Evolutionary conservation across 805 yeast genomes (phyloP).

Genomic region (Wickerhamomyces bovis): DNA sequence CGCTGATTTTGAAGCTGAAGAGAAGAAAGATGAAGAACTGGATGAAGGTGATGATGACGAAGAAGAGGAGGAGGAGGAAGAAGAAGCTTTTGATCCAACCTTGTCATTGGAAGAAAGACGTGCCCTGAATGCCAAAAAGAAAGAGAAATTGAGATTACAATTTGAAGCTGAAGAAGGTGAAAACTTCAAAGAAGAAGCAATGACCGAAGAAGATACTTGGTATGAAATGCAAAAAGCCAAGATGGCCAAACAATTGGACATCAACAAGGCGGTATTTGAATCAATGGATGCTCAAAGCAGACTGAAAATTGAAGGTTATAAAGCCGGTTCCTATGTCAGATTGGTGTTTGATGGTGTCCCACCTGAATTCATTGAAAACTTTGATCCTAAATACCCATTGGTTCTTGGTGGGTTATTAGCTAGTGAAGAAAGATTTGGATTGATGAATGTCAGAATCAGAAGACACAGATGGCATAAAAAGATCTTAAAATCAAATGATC

Average conservation of each 20-base stretch:
- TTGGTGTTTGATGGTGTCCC: constrained; percentile 79
- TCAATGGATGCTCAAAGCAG: constrained; percentile 74
- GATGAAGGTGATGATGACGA: constrained; percentile 32
- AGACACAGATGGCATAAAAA: constrained; percentile 99
- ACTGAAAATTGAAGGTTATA: constrained; percentile 79
- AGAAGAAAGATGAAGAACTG: constrained; percentile 36
- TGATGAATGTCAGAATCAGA: constrained; percentile 87
- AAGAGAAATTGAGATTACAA: constrained; percentile 81
- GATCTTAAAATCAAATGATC: constrained; percentile 92
- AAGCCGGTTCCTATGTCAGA: constrained; percentile 92
- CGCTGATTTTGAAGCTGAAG: constrained; percentile 51
- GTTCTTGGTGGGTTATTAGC: constrained; percentile 86
- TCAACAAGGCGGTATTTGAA: constrained; percentile 76
- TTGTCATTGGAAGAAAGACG: constrained; percentile 69
- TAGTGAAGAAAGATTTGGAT: constrained; percentile 90
- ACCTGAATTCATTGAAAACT: constrained; percentile 82
- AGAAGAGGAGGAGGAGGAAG: constrained; percentile 35
- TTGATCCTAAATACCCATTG: constrained; percentile 80
- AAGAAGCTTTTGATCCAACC: constrained; percentile 28
- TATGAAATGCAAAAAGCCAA: constrained; percentile 95
- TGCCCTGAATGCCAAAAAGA: constrained; percentile 77
- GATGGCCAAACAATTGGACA: constrained; percentile 92
- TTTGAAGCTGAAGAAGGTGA: constrained; percentile 79
- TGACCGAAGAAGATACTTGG: constrained; percentile 91
- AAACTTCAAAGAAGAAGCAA: constrained; percentile 75